A percentile compares a stretch with the other conserved stretches of the same genome.
These are phyloP conservation scores for Ceratocystis alfenasii DNA, from an alignment of 2,329 filamentous ascomycete genomes.

Conservation along the genomic window DNA sequence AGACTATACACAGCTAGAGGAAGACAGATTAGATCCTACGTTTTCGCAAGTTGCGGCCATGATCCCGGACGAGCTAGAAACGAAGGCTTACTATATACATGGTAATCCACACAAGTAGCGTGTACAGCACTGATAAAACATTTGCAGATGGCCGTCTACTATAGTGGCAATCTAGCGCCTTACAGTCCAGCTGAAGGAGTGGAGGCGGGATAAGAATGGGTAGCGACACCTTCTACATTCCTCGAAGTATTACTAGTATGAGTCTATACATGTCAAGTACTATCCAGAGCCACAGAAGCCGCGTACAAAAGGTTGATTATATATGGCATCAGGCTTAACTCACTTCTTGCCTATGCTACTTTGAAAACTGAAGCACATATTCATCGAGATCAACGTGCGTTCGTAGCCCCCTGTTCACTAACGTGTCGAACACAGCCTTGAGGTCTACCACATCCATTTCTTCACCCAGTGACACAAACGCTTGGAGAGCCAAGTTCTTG, in stretches of 20 bases:
- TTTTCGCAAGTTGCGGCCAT: too few species aligned
- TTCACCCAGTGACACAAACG: slow-evolving; percentile 35
- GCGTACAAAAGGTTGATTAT: too few species aligned
- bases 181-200: background rate
- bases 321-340: background rate
- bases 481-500: slow-evolving; percentile 41
- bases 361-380: slow-evolving; percentile 25
- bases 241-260: too few species aligned
- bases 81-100: background rate
- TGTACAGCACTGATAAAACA: background rate
- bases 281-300: too few species aligned
- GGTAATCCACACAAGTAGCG: background rate
- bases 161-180: background rate
- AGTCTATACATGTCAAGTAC: too few species aligned
- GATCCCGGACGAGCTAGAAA: too few species aligned
- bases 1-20: too few species aligned
- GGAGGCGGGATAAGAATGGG: background rate
- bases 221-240: too few species aligned
- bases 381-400: slow-evolving; percentile 42
- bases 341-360: background rate
- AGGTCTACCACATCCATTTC: slow-evolving; percentile 40
- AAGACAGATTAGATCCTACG: too few species aligned
- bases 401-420: slow-evolving; percentile 39
- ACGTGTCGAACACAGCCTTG: slow-evolving; percentile 37
- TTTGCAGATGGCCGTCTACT: background rate